These are phyloP conservation scores for Taiozyma onychis DNA, from an alignment of 1,139 yeast genomes.

Conservation along the genomic window DNA sequence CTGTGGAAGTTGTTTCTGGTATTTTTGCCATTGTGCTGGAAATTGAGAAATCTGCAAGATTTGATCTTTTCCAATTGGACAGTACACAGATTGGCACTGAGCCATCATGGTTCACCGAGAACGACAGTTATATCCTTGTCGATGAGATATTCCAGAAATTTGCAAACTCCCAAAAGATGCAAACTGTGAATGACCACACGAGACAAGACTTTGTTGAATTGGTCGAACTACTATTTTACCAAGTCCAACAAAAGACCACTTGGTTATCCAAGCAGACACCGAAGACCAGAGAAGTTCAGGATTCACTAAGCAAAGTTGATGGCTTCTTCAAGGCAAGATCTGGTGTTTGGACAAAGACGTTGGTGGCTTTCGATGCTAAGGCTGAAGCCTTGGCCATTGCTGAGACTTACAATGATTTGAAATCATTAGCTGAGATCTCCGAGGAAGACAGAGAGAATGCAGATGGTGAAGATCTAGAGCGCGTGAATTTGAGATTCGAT, in stretches of 20 bases:
- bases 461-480: constrained; percentile 26
- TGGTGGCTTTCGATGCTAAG: constrained; percentile 42
- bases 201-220: constrained; percentile 25
- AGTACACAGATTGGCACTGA: constrained; percentile 19
- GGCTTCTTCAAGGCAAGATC: constrained; percentile 27
- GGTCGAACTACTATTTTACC: constrained; percentile 30
- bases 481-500: constrained; percentile 35
- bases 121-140: constrained; percentile 21
- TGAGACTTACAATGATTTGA: constrained; percentile 61
- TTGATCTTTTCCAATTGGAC: constrained; percentile 24
- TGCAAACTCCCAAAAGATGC: constrained; percentile 10
- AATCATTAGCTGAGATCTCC: constrained; percentile 59
- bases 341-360: constrained; percentile 48
- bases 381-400: constrained; percentile 58
- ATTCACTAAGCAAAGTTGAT: constrained; percentile 15
- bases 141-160: constrained; percentile 27
- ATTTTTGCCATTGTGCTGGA: constrained; percentile 34
- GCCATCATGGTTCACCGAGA: constrained; percentile 32
- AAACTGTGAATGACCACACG: not conserved
- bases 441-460: constrained; percentile 45
- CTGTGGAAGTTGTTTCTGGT: constrained; percentile 34
- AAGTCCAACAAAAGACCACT: constrained; percentile 26
- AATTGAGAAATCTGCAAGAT: constrained; percentile 36
- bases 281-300: constrained; percentile 22
- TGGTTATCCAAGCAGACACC: constrained; percentile 25